Conservation (phyloP, 2,329 filamentous ascomycete species). For the Penicillium sp. region DNA sequence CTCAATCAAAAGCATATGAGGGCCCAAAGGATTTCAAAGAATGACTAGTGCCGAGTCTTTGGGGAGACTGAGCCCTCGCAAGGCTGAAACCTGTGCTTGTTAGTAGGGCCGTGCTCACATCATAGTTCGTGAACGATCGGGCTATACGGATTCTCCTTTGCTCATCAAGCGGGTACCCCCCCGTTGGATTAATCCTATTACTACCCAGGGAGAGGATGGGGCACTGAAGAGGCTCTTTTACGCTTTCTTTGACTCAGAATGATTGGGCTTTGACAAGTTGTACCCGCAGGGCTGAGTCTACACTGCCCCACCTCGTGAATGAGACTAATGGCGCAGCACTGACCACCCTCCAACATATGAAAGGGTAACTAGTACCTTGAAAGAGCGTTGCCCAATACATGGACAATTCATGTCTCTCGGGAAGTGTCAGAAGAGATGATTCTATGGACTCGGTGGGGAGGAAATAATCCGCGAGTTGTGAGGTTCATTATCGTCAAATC, state of each 20-base stretch:
- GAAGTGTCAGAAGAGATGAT: not conserved
- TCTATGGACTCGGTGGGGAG: not conserved
- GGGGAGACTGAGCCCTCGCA: not conserved
- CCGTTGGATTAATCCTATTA: not conserved
- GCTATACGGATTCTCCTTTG: not conserved
- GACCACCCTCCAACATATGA: not conserved
- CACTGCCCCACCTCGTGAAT: conserved; percentile 2
- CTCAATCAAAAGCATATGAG: not conserved
- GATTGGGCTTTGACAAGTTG: not conserved
- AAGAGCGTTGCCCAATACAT: not conserved
- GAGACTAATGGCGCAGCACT: not conserved
- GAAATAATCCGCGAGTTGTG: too few relatives aligned
- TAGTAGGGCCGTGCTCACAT: not conserved
- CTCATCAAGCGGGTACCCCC: not conserved
- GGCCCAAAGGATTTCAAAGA: not conserved
- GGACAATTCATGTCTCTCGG: not conserved
- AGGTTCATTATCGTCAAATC: not conserved
- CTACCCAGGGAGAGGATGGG: not conserved
- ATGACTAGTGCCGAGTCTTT: not conserved
- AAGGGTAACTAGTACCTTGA: not conserved
- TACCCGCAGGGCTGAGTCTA: not conserved
- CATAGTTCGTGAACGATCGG: not conserved
- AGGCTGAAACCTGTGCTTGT: not conserved
- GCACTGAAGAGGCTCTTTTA: not conserved
- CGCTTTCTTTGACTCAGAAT: not conserved